phyloP scores from a whole-genome alignment of 2,329 filamentous ascomycete species.

The Sporothrix phasma region DNA sequence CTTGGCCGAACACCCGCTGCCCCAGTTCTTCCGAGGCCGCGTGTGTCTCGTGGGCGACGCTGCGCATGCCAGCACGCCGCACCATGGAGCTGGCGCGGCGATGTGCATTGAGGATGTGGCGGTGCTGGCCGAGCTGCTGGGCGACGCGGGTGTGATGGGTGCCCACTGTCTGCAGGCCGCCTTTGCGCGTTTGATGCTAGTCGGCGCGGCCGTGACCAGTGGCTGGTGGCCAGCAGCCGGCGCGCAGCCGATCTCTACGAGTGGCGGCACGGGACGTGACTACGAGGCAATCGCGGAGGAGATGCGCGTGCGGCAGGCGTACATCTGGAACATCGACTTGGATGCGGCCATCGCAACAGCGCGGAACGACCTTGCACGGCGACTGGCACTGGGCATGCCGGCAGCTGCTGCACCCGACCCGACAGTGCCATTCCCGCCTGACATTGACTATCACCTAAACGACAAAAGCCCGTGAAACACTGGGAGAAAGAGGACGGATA shows the following conservation, averaged over 20 bases:
- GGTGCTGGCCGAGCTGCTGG: conserved; percentile 36
- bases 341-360: conserved; percentile 29
- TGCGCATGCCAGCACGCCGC: conserved; percentile 52
- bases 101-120: conserved; percentile 46
- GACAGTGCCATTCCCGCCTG: conserved; percentile 5
- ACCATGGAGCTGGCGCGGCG: conserved; percentile 49
- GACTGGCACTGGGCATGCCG: neutral
- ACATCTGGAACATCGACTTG: conserved; percentile 31
- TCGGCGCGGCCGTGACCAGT: conserved; percentile 39
- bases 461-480: too few relatives aligned
- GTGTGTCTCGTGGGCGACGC: conserved; percentile 49
- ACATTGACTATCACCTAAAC: conserved; percentile 5
- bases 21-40: conserved; percentile 32
- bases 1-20: conserved; percentile 33
- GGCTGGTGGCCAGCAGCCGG: conserved; percentile 40
- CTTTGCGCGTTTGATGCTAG: conserved; percentile 42
- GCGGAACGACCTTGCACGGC: conserved; percentile 25
- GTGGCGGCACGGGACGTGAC: conserved; percentile 30
- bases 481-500: neutral
- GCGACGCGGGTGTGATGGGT: conserved; percentile 26
- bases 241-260: conserved; percentile 37
- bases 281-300: conserved; percentile 25
- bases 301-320: conserved; percentile 26
- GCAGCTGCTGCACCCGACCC: conserved; percentile 1
- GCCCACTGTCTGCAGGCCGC: conserved; percentile 31